phyloP scores from a whole-genome alignment of 345 rosid genomes.

The Physaria fendleri region DNA sequence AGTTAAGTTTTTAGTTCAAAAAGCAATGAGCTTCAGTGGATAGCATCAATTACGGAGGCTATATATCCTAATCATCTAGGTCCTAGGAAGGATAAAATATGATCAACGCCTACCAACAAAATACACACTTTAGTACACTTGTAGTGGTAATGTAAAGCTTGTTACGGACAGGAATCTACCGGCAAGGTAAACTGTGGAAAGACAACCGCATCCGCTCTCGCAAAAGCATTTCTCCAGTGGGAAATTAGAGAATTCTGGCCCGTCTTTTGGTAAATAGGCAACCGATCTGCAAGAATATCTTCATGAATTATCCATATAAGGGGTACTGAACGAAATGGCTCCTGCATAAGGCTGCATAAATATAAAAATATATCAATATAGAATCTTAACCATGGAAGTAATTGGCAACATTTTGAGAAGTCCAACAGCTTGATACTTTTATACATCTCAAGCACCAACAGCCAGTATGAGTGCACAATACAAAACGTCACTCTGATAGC shows the following conservation, averaged over 20 bases:
- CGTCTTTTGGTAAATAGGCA: slow-evolving; percentile 56
- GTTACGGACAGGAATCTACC: slow-evolving; percentile 38
- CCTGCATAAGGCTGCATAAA: slow-evolving; percentile 98
- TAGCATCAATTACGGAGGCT: background rate
- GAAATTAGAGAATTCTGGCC: slow-evolving; percentile 57
- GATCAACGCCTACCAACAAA: slow-evolving; percentile 18
- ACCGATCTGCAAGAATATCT: slow-evolving; percentile 70
- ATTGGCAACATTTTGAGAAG: background rate
- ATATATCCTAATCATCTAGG: background rate
- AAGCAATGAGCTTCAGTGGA: slow-evolving; percentile 6
- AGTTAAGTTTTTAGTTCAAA: slow-evolving; percentile 11
- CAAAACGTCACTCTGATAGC: slow-evolving; percentile 7
- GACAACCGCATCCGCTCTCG: slow-evolving; percentile 69
- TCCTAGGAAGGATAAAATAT: background rate
- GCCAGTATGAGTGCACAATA: background rate
- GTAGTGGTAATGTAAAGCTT: slow-evolving; percentile 16
- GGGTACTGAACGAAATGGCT: slow-evolving; percentile 86
- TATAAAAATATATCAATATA: slow-evolving; percentile 49
- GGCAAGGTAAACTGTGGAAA: slow-evolving; percentile 80
- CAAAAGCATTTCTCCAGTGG: slow-evolving; percentile 68
- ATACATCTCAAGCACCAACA: slow-evolving; percentile 7
- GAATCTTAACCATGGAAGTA: slow-evolving; percentile 28
- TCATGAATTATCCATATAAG: slow-evolving; percentile 94
- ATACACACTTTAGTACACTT: slow-evolving; percentile 5
- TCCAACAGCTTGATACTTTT: slow-evolving; percentile 9